These are phyloP conservation scores for Plantago lanceolata DNA, from an alignment of 305 asterid genomes.

Conservation along the genomic window DNA sequence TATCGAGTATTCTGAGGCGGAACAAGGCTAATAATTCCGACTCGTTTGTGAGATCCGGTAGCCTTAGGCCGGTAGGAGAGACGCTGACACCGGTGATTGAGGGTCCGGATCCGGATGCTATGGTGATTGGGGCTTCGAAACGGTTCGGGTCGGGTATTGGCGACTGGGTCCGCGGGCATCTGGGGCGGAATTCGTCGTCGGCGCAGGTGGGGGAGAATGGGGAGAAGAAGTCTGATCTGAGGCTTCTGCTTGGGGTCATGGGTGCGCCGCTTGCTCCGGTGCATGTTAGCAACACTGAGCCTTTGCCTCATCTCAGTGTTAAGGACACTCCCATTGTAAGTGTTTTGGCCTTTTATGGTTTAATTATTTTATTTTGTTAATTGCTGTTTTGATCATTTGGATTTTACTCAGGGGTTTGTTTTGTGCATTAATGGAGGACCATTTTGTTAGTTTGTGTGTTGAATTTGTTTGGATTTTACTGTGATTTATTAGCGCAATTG, in stretches of 20 bases:
- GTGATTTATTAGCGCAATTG: no score
- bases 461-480: not conserved
- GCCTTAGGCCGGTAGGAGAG: slow-evolving; percentile 40
- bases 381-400: not conserved
- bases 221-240: slow-evolving; percentile 57
- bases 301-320: slow-evolving; percentile 57
- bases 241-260: slow-evolving; percentile 70
- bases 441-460: not conserved
- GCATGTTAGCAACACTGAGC: slow-evolving; percentile 54
- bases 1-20: slow-evolving; percentile 35
- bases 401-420: not conserved
- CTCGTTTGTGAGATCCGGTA: slow-evolving; percentile 59
- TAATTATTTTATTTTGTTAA: not conserved
- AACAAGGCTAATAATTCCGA: slow-evolving; percentile 34
- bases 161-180: slow-evolving; percentile 78
- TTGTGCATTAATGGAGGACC: not conserved
- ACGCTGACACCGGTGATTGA: slow-evolving; percentile 84
- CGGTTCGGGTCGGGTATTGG: slow-evolving; percentile 70
- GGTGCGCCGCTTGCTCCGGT: slow-evolving; percentile 78
- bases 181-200: slow-evolving; percentile 68
- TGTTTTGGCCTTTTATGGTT: not conserved
- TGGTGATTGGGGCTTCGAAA: slow-evolving; percentile 65
- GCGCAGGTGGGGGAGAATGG: slow-evolving; percentile 35
- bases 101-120: slow-evolving; percentile 88
- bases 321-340: slow-evolving; percentile 66